Percentiles rank a stretch among this genome's conserved stretches.
These are phyloP conservation scores for Nannochloris sp. DNA, from an alignment of 139 green algal genomes.

Conservation along the genomic window DNA sequence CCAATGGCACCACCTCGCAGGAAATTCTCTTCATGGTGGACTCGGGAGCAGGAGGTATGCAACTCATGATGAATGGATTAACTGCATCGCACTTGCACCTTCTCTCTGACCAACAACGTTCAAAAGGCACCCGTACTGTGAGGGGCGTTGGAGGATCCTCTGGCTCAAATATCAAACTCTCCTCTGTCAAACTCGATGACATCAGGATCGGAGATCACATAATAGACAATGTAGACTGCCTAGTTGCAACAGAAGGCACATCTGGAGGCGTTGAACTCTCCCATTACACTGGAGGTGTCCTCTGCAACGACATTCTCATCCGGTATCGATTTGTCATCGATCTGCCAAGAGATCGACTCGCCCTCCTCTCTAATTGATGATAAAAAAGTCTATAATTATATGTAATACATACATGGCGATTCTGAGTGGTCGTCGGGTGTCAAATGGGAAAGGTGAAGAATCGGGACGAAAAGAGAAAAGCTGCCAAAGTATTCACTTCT, in stretches of 20 bases:
- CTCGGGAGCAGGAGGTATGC: slow-evolving; percentile 23
- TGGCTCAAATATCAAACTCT: not conserved
- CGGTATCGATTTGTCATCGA: slow-evolving; percentile 16
- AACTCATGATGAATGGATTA: slow-evolving; percentile 23
- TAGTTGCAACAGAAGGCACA: not conserved
- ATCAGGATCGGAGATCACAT: not conserved
- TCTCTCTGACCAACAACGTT: not conserved
- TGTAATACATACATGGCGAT: too few relatives aligned
- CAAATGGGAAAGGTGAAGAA: slow-evolving; percentile 26
- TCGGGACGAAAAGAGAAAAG: slow-evolving; percentile 22
- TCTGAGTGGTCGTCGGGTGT: not conserved
- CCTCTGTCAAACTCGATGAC: slow-evolving; percentile 4
- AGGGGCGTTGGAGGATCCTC: slow-evolving; percentile 2
- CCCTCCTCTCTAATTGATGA: not conserved
- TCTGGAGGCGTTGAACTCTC: slow-evolving; percentile 19
- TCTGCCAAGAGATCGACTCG: slow-evolving; percentile 15
- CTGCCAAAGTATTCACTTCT: slow-evolving; percentile 33
- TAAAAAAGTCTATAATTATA: too few relatives aligned
- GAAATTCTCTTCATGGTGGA: slow-evolving; percentile 27
- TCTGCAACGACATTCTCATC: slow-evolving; percentile 18
- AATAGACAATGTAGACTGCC: slow-evolving; percentile 4
- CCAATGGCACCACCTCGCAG: not conserved
- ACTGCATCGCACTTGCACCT: slow-evolving; percentile 11
- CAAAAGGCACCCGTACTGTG: not conserved
- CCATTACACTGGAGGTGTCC: slow-evolving; percentile 15